A percentile compares a stretch with the other conserved stretches of the same genome.
phyloP scores from a whole-genome alignment of 345 rosid species.

The Schrenkiella parvula region DNA sequence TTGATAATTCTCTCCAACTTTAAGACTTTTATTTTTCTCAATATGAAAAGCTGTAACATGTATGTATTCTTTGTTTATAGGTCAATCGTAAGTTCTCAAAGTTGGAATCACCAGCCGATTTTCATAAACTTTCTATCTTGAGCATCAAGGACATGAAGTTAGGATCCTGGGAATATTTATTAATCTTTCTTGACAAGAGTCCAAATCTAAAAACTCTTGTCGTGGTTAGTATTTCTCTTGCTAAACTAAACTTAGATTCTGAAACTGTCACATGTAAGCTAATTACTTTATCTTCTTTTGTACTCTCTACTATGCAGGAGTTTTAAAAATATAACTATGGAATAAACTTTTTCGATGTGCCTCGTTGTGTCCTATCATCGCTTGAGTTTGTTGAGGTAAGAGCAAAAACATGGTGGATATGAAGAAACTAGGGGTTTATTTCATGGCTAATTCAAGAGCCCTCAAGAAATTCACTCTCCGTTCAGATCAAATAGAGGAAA shows the following conservation, averaged over 20 bases:
- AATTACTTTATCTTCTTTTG: neutral
- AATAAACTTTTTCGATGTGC: neutral
- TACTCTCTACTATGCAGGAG: neutral
- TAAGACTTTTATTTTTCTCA: neutral
- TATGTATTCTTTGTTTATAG: neutral
- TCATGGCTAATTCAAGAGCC: neutral
- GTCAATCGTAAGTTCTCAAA: neutral
- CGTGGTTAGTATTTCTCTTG: neutral
- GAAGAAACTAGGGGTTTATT: neutral
- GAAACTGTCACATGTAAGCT: neutral
- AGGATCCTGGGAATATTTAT: neutral
- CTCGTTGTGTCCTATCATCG: neutral
- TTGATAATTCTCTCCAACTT: neutral
- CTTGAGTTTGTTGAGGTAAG: neutral
- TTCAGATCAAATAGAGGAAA: neutral
- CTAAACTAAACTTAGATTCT: neutral
- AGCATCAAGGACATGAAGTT: neutral
- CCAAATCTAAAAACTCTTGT: neutral
- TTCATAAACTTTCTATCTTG: neutral
- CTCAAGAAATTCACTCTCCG: constrained; percentile 7
- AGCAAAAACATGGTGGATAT: neutral
- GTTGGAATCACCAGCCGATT: neutral
- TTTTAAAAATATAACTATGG: neutral
- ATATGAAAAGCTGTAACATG: neutral
- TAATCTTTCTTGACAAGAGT: neutral